These are phyloP conservation scores for Ogataea degrootiae DNA, from an alignment of 805 yeast genomes.

Conservation along the genomic window DNA sequence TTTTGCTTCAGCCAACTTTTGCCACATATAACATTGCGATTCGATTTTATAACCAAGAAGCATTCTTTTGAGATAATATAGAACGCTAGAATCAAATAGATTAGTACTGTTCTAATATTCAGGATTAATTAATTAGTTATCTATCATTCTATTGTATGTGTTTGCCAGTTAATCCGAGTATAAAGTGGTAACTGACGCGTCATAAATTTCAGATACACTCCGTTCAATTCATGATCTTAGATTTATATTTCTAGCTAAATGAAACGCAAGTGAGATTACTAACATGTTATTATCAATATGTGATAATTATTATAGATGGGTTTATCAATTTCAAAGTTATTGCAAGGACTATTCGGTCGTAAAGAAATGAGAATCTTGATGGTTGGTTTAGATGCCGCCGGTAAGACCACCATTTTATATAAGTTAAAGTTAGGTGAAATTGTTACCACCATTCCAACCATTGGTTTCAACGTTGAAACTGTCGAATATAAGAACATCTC, in stretches of 20 bases:
- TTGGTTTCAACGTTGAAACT: slow-evolving; percentile 96
- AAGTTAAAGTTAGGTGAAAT: slow-evolving; percentile 94
- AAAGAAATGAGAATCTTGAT: slow-evolving; percentile 97
- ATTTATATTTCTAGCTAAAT: background rate
- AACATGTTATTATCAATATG: slow-evolving; percentile 1
- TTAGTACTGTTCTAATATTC: too few species aligned
- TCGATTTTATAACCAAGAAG: too few species aligned
- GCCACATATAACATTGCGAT: too few species aligned
- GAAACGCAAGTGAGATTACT: background rate
- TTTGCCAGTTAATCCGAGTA: background rate
- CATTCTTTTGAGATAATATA: too few species aligned
- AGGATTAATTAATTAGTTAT: too few species aligned
- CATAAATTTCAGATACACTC: background rate
- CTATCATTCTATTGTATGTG: too few species aligned
- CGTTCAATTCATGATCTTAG: background rate
- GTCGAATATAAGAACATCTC: slow-evolving; percentile 96
- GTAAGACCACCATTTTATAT: slow-evolving; percentile 95
- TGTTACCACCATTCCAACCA: slow-evolving; percentile 93
- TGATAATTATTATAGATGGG: slow-evolving; percentile 57
- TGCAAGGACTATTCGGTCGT: slow-evolving; percentile 93
- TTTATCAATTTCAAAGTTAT: slow-evolving; percentile 88
- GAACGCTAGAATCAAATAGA: too few species aligned
- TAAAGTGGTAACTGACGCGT: background rate
- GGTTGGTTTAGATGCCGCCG: slow-evolving; percentile 98
- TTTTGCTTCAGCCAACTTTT: too few species aligned